phyloP scores from a whole-genome alignment of 306 rosid genomes.

The Fragaria nilgerrensis region DNA sequence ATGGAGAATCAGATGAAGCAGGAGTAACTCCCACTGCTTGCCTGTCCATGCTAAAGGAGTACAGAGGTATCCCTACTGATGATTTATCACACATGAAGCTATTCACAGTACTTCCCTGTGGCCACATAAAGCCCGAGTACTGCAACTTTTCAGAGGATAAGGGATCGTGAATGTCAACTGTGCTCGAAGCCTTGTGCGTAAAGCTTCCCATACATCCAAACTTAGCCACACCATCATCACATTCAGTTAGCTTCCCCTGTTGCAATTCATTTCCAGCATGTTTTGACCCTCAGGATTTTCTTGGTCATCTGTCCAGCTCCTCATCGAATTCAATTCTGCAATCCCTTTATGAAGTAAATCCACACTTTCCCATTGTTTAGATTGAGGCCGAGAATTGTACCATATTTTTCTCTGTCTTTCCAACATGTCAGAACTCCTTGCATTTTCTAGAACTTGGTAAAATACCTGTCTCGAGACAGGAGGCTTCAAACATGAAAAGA shows the following conservation, averaged over 20 bases:
- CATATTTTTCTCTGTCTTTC: conserved; percentile 97
- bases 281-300: conserved; percentile 48
- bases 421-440: conserved; percentile 94
- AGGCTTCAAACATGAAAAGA: conserved; percentile 75
- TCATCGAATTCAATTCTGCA: conserved; percentile 55
- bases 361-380: conserved; percentile 81
- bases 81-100: conserved; percentile 82
- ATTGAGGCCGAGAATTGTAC: conserved; percentile 81
- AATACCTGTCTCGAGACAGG: conserved; percentile 78
- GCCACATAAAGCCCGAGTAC: conserved; percentile 85
- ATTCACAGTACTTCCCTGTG: conserved; percentile 66
- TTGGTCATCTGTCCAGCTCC: conserved; percentile 67
- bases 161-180: conserved; percentile 61
- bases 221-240: conserved; percentile 63
- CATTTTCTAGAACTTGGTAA: conserved; percentile 75
- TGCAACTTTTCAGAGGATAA: conserved; percentile 68
- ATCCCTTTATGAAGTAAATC: conserved; percentile 73
- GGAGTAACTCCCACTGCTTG: conserved; percentile 67
- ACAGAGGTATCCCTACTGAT: conserved; percentile 89
- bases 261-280: conserved; percentile 43
- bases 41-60: conserved; percentile 86
- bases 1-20: conserved; percentile 74
- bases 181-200: conserved; percentile 47
- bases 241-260: conserved; percentile 56
- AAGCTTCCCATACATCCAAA: conserved; percentile 72